phyloP scores from a whole-genome alignment of 495 filamentous ascomycete species.

The Penicillium pancosmium region DNA sequence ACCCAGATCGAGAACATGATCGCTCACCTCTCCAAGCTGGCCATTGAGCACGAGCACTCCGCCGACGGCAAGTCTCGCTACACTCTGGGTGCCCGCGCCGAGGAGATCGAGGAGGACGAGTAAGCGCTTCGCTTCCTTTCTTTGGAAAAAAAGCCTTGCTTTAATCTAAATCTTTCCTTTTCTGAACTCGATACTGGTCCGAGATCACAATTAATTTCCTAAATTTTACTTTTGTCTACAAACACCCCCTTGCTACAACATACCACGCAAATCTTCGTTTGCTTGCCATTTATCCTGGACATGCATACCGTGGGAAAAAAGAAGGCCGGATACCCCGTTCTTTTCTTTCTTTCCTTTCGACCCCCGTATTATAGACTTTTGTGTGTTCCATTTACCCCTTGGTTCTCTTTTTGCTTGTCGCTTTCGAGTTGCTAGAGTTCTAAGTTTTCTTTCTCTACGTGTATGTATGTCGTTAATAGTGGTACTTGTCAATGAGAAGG shows the following conservation, averaged over 20 bases:
- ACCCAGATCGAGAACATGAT: slow-evolving; percentile 83
- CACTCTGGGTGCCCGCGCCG: slow-evolving; percentile 61
- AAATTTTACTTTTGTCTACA: slow-evolving; percentile 24
- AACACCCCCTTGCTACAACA: slow-evolving; percentile 21
- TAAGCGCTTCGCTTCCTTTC: slow-evolving; percentile 36
- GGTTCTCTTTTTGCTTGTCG: slow-evolving; percentile 35
- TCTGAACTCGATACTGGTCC: slow-evolving; percentile 36
- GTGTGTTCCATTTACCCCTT: slow-evolving; percentile 40
- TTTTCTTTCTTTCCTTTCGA: slow-evolving; percentile 26
- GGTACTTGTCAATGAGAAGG: slow-evolving; percentile 46
- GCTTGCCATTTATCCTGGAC: slow-evolving; percentile 31
- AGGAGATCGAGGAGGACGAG: slow-evolving; percentile 72
- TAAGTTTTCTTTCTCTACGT: slow-evolving; percentile 48
- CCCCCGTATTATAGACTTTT: slow-evolving; percentile 51
- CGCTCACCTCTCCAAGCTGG: slow-evolving; percentile 72
- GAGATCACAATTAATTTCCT: slow-evolving; percentile 32
- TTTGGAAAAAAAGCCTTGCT: neutral
- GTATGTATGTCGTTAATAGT: slow-evolving; percentile 57
- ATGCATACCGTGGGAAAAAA: slow-evolving; percentile 35
- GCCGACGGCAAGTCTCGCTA: slow-evolving; percentile 60
- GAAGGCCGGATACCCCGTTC: slow-evolving; percentile 18
- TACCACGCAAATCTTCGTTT: slow-evolving; percentile 29
- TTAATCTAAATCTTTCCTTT: slow-evolving; percentile 14
- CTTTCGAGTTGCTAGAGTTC: slow-evolving; percentile 39
- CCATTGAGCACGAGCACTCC: slow-evolving; percentile 68